A percentile compares a stretch with the other conserved stretches of the same genome.
These are phyloP conservation scores for Plasmodium fragile DNA, from an alignment of 169 alveolate genomes.

Conservation along the genomic window DNA sequence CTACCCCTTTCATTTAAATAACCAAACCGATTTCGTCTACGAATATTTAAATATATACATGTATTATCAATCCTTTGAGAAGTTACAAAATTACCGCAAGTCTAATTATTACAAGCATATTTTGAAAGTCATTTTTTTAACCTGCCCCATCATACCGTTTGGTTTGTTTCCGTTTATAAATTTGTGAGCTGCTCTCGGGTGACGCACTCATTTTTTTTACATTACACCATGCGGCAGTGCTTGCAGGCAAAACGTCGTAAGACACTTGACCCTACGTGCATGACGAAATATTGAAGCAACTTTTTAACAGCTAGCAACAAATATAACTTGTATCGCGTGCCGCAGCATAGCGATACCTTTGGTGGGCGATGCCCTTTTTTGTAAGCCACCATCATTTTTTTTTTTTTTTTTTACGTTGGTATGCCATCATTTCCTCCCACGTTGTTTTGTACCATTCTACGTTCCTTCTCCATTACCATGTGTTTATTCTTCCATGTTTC, in stretches of 20 bases:
- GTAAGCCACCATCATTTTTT: neutral
- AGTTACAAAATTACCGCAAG: conserved; percentile 40
- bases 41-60: conserved; percentile 73
- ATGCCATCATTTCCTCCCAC: neutral
- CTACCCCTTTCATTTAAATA: conserved; percentile 34
- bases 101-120: conserved; percentile 49
- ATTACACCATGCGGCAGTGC: neutral
- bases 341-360: neutral
- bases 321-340: neutral
- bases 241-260: neutral
- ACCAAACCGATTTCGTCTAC: conserved; percentile 61
- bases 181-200: conserved; percentile 1
- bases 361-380: neutral
- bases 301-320: neutral
- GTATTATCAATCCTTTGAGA: conserved; percentile 44
- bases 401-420: neutral
- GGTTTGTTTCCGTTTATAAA: conserved; percentile 55
- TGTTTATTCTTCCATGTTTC: neutral
- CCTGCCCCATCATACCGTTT: conserved; percentile 60
- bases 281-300: neutral
- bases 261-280: neutral
- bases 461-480: neutral
- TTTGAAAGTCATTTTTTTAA: conserved; percentile 46
- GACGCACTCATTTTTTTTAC: neutral
- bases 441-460: neutral